Base-by-base conservation (phyloP, 306 rosid genomes). In the Malus sylvestris region DNA sequence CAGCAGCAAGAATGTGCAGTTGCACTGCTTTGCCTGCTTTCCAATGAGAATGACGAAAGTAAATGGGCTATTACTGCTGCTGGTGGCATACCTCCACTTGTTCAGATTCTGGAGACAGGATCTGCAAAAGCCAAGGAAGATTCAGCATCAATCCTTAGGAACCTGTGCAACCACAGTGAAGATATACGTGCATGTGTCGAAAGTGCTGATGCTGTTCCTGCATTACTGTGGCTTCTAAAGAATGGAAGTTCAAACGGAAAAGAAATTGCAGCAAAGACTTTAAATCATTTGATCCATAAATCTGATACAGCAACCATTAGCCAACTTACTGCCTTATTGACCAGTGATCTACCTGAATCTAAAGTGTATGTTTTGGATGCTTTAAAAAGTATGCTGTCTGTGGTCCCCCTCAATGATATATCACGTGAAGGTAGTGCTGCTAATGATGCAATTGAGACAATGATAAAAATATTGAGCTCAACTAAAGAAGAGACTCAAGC, bases 1-100 rank as follows among this genome's bases (percentile, higher is more conserved):
- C 98, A 94, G 83, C 98, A 94, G 82, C 98, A 94, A 84, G 98
- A 94, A 84, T 94, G 96, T 85, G 97, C 98, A 73, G 98, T 94
- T 78, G 92, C 98, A 18, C 87, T 94, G 66, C 98, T 95, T 80
- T 88, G 91, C 88, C 91, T 95, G 82, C 86, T 95, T 76, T 89
- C 96, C 7, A 83, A 86, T 74, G 98, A 95, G 88, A 95, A 89
- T 76, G 98, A 95, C 82, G 98, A 95, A 79, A 92, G 98, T 81
- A 95, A 90, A 81, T 92, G 98, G 98, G 97, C 97, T 75, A 92
- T 95, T 52, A 95, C 98, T 68, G 98, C 98, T 88, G 98, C 96
- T 71, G 98, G 98, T 81, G 98, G 98, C 71, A 95, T 95, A 80
- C 98, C 98, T 80, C 98, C 98, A 16, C 96, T 95, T 73, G 98